phyloP scores from a whole-genome alignment of 164 flowering plant genomes.

The Aristolochia fimbriata region DNA sequence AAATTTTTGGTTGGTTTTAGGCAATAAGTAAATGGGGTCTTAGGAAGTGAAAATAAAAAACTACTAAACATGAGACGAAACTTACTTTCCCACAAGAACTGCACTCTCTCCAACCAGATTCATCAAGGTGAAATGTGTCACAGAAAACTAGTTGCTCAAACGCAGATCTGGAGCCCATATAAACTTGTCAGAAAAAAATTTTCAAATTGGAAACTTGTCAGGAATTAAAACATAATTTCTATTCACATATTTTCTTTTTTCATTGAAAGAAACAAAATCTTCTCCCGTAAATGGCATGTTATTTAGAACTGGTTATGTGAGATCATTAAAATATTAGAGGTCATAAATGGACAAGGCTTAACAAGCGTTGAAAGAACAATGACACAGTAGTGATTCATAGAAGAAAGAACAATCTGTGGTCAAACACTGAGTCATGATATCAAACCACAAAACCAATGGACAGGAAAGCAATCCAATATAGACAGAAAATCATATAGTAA shows the following conservation, averaged over 20 bases:
- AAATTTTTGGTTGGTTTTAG: not conserved
- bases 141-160: constrained; percentile 64
- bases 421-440: too few relatives aligned
- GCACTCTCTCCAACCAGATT: constrained; percentile 95
- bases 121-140: constrained; percentile 62
- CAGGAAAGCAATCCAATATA: too few relatives aligned
- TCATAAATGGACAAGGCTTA: not conserved
- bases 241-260: not conserved
- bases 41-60: not conserved
- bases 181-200: not conserved
- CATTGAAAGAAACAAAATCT: not conserved
- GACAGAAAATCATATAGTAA: too few relatives aligned
- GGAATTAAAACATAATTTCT: not conserved
- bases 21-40: not conserved
- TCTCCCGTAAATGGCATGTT: not conserved
- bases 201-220: not conserved
- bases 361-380: not conserved
- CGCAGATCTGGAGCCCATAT: constrained; percentile 39
- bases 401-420: too few relatives aligned
- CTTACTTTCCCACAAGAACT: constrained; percentile 72
- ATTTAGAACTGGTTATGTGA: not conserved
- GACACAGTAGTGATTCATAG: not conserved
- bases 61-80: not conserved
- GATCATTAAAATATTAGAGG: not conserved
- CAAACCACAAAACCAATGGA: too few relatives aligned